Percentiles rank a stretch among this genome's conserved stretches.
phyloP scores from a whole-genome alignment of 164 flowering plant species.

The Buxus sempervirens region DNA sequence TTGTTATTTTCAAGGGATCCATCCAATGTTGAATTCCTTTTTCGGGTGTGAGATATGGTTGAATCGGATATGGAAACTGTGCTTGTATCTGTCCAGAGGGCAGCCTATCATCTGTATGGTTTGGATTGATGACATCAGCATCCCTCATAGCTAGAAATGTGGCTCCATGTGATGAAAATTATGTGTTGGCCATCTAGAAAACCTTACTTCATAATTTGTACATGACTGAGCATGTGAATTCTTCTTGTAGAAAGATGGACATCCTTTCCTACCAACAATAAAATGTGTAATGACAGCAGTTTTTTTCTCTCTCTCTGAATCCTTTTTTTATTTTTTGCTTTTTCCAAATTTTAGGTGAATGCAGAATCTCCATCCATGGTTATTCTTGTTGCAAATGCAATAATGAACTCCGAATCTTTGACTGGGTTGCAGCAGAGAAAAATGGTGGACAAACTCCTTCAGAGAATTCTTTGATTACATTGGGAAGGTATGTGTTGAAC shows the following conservation, averaged over 20 bases:
- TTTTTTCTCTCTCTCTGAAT: too few species aligned
- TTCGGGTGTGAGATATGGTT: too few species aligned
- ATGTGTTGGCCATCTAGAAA: too few species aligned
- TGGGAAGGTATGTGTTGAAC: background rate
- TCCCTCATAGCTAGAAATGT: too few species aligned
- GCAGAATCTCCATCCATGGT: constrained; percentile 57
- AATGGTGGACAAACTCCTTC: constrained; percentile 70
- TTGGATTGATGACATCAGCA: too few species aligned
- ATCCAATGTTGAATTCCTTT: too few species aligned
- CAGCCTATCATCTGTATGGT: too few species aligned
- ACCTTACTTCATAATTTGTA: too few species aligned
- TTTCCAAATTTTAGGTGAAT: constrained; percentile 56
- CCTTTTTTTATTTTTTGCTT: background rate
- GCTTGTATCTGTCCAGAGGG: too few species aligned
- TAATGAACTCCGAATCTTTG: constrained; percentile 67
- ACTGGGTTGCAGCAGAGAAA: constrained; percentile 68
- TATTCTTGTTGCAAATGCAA: constrained; percentile 67
- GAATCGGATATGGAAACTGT: too few species aligned
- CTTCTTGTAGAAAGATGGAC: background rate
- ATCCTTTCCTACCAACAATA: background rate
- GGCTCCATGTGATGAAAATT: too few species aligned
- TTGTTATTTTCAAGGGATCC: too few species aligned
- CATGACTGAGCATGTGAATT: background rate
- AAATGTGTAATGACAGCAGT: background rate
- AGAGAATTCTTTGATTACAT: constrained; percentile 43